phyloP scores from a whole-genome alignment of 2,329 filamentous ascomycete genomes.

The Podosphaera leucotricha region DNA sequence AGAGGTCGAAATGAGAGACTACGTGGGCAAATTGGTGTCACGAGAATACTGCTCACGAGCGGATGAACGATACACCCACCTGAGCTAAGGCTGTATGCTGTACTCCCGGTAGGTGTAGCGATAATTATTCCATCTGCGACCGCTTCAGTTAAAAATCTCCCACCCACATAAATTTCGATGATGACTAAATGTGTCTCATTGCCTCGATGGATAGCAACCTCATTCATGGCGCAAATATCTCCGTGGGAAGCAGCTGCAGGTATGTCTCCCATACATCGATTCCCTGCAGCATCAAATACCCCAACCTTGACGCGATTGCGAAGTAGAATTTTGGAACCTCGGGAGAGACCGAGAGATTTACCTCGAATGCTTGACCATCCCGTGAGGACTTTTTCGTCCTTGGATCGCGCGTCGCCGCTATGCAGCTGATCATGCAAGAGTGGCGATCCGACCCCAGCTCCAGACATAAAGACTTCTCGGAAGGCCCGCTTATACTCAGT shows the following conservation, averaged over 20 bases:
- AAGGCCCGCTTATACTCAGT: constrained; percentile 79
- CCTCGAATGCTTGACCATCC: constrained; percentile 55
- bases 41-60: constrained; percentile 62
- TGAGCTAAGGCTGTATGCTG: constrained; percentile 81
- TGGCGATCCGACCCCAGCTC: constrained; percentile 22
- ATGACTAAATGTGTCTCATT: constrained; percentile 75
- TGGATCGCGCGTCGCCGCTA: constrained; percentile 11
- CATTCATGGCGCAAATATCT: constrained; percentile 57
- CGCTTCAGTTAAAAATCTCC: constrained; percentile 74
- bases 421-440: constrained; percentile 12
- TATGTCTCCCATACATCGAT: constrained; percentile 24
- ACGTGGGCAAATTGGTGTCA: constrained; percentile 85
- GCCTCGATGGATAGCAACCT: constrained; percentile 81
- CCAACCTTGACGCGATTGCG: constrained; percentile 73
- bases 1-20: constrained; percentile 81
- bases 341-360: constrained; percentile 53
- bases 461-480: constrained; percentile 76
- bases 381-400: constrained; percentile 16
- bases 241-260: constrained; percentile 13
- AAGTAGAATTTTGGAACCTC: constrained; percentile 60
- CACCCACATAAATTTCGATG: constrained; percentile 76
- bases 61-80: constrained; percentile 91
- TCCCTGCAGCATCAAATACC: constrained; percentile 48
- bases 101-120: constrained; percentile 81
- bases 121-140: constrained; percentile 91